Base-by-base conservation (phyloP, 1,284 basidiomycete genomes). In the Puccinia coronata region DNA sequence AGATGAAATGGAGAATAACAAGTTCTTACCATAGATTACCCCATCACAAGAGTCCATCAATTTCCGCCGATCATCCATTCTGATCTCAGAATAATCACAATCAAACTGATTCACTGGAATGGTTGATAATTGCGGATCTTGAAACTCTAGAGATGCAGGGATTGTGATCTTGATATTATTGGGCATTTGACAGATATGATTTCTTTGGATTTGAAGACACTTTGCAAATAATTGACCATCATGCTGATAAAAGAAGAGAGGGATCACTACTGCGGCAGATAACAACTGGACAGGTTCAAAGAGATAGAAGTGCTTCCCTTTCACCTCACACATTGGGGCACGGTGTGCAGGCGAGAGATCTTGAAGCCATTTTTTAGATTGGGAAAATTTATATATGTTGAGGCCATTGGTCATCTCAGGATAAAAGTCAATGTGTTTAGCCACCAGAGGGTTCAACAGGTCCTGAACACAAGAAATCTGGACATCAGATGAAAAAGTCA, bases 271-370 rank as follows among this genome's bases (percentile, higher is more conserved):
- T 9, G 25, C 47, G 18, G 20, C 23, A 23, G 43, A 43, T 0
- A 6, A 28, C 9, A 51, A 9, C n/a, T 51, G 43, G 8, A 71
- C 69, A 1, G 69, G 69, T 36, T 71, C 43, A 53, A 51, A 71
- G n/a, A 71, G 49, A 43, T 71, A 71, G n/a, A 71, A 71, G 11
- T 71, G 69, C 51, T 43, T 71, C 0, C 34, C 31, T 3, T 71
- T 71, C 0, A 49, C 14, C 2, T 23, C 25, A 23, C 43, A 51
- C 69, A 71, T 71, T 39, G 39, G 69, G 9, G 34, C n/a, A 2
- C 36, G n/a, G 34, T 31, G 43, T 0, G 39, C 18, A n/a, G 69
- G 43, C 9, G 43, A 28, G 36, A 51, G 28, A 0, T 71, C 3
- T 28, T 71, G 28, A 11, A 31, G 28, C 69, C 69, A 71, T 28